These are phyloP conservation scores for Mollisia scopiformis DNA, from an alignment of 2,329 filamentous ascomycete species.

Conservation along the genomic window DNA sequence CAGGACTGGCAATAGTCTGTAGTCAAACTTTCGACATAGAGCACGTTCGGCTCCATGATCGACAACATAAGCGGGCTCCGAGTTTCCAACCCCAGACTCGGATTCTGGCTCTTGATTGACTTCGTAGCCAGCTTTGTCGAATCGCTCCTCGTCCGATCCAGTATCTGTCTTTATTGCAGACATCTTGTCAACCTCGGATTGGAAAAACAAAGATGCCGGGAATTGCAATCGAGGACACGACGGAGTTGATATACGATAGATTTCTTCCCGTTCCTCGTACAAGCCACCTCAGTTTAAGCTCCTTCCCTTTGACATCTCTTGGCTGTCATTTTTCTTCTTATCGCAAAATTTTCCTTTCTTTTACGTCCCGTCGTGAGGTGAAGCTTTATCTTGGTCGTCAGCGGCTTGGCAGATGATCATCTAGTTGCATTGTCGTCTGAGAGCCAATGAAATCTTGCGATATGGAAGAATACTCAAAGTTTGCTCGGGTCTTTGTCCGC, in stretches of 20 bases:
- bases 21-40: conserved; percentile 57
- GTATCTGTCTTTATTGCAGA: conserved; percentile 29
- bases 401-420: conserved; percentile 4
- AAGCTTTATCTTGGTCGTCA: conserved; percentile 1
- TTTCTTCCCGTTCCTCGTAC: not conserved
- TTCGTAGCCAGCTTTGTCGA: conserved; percentile 15
- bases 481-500: not conserved
- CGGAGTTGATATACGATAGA: not conserved
- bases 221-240: not conserved
- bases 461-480: not conserved
- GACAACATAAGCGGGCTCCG: conserved; percentile 31
- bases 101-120: conserved; percentile 11
- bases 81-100: conserved; percentile 6
- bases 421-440: not conserved
- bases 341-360: conserved; percentile 6
- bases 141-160: conserved; percentile 22
- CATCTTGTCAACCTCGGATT: conserved; percentile 1
- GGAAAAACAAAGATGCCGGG: not conserved
- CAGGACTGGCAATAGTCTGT: conserved; percentile 55
- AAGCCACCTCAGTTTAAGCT: not conserved
- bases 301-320: not conserved
- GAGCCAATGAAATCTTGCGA: conserved; percentile 1
- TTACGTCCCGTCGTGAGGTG: not conserved
- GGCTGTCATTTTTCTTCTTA: conserved; percentile 4
- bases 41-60: conserved; percentile 50